Conservation (phyloP, 345 rosid genomes). For the Ceriops tagal region DNA sequence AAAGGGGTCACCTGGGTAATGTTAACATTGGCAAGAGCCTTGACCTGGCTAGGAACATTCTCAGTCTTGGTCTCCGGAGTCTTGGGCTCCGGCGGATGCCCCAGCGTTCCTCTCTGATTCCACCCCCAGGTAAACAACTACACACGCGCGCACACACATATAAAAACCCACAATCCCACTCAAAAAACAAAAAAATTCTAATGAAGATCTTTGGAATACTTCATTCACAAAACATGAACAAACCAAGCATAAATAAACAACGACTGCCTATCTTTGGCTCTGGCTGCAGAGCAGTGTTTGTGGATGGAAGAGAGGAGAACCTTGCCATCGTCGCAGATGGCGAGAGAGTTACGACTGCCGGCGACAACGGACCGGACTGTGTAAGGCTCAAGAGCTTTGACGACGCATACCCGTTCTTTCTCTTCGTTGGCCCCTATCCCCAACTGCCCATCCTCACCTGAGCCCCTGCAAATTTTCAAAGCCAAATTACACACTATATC, state of each 20-base stretch:
- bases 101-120: conserved; percentile 99
- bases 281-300: neutral
- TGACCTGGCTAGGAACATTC: conserved; percentile 62
- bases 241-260: too few species aligned
- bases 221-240: too few species aligned
- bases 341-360: conserved; percentile 97
- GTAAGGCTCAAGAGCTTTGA: conserved; percentile 63
- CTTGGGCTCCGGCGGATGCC: conserved; percentile 88
- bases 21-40: conserved; percentile 43
- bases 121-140: conserved; percentile 99
- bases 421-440: conserved; percentile 84
- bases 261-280: too few species aligned
- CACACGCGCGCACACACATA: too few species aligned
- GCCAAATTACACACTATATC: neutral
- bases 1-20: conserved; percentile 64
- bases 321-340: conserved; percentile 95
- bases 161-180: too few species aligned
- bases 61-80: conserved; percentile 79
- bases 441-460: conserved; percentile 96
- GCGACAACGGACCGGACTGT: conserved; percentile 82
- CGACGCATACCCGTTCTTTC: conserved; percentile 68
- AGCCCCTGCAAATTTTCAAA: conserved; percentile 54
- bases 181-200: neutral
- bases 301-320: conserved; percentile 26
- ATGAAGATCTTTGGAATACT: too few species aligned